These are phyloP conservation scores for Rhynchosporium agropyri DNA, from an alignment of 2,329 filamentous ascomycete species.

Conservation along the genomic window DNA sequence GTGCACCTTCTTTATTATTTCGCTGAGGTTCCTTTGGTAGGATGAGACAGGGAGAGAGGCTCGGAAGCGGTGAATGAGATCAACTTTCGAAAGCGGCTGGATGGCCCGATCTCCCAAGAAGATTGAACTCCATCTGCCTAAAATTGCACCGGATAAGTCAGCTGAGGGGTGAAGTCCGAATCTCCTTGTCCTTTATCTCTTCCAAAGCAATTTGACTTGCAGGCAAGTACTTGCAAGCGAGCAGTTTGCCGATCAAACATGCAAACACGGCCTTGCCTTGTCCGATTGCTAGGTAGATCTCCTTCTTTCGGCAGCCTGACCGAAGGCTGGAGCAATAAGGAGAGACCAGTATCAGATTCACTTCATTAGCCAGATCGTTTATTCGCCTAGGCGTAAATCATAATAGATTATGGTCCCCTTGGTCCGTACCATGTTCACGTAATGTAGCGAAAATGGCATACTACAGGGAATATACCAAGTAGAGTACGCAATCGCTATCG, in stretches of 20 bases:
- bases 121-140: neutral
- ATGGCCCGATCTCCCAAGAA: no score
- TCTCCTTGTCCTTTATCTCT: neutral
- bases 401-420: no score
- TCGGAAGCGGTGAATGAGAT: no score
- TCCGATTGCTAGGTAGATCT: neutral
- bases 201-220: neutral
- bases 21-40: no score
- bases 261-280: neutral
- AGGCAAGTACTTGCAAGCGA: neutral
- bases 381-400: no score
- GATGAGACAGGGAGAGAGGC: no score
- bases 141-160: no score
- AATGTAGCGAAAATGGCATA: no score
- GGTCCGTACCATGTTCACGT: no score
- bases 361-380: no score
- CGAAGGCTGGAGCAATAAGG: neutral
- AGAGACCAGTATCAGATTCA: neutral
- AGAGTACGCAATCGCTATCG: constrained; percentile 13
- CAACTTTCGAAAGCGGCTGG: no score
- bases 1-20: no score
- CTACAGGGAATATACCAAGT: neutral
- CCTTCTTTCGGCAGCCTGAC: neutral
- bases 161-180: neutral
- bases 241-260: constrained; percentile 3